Evolutionary conservation across 2,329 filamentous ascomycete species (phyloP), one percentile per base, ranked within the genome.

Genomic region (Alternaria arbusti): DNA sequence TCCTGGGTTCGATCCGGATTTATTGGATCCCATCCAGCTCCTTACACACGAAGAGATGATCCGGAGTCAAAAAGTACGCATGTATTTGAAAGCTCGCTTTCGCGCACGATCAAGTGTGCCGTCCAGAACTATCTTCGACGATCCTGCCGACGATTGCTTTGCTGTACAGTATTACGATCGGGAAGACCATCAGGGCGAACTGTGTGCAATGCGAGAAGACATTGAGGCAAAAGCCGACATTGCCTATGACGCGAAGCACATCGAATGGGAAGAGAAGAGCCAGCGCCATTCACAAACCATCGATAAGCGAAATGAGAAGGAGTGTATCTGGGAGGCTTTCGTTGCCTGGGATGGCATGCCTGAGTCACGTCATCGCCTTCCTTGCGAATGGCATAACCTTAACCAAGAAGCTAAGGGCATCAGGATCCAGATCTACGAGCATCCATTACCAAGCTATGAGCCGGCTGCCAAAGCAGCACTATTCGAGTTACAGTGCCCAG

Each of bases 21-120:
- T 86, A 0, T 76, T 92, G 1, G 83, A 91, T 68, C 79, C 84
- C 3, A 78, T 92, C 0, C 85, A 88, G 4, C 67, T 91, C 0
- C 76, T 84, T 0, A 76, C 73, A 0, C 65, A 78, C 1, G 45
- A 69, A 2, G 84, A 88, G 10, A 84, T 91, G 83, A 26, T 70
- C 0, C 83, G 86, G 0, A 79, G 91, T 0, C 79, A 82, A 1
- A 52, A 63, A 0, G 79, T 90, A 0, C 86, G 90, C 56, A 49
- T 17, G 0, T 84, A 90, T 61, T 72, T 91, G 3, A 56, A 73
- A 1, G 15, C 59, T 0, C 82, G 87, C 10, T 70, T 75, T 12
- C 63, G 54, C 2, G 56, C 57, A 0, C 74, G 71, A 17, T 20
- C 4, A 10, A 59, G 59, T 0, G 4, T 20, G 30, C 54, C 8